Percentiles rank a stretch among this genome's conserved stretches.
phyloP scores from a whole-genome alignment of 345 rosid genomes.

The Hibiscus trionum region DNA sequence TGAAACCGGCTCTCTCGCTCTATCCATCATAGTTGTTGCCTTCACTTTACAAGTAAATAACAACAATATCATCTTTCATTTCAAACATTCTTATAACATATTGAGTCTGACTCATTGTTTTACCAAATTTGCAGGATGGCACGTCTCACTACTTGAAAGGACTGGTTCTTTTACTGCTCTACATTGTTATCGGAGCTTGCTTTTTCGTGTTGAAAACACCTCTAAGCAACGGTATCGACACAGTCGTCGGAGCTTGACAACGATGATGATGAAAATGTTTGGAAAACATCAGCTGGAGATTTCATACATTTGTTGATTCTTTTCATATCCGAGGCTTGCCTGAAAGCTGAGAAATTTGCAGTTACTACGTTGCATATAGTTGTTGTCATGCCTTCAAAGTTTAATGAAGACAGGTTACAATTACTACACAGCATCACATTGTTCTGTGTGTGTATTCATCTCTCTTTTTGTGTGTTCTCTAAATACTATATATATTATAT shows the following conservation, averaged over 20 bases:
- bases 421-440: not conserved
- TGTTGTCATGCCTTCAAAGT: not conserved
- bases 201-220: slow-evolving; percentile 57
- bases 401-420: slow-evolving; percentile 7
- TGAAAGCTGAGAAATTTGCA: not conserved
- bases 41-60: slow-evolving; percentile 71
- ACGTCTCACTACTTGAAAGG: slow-evolving; percentile 95
- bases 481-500: too few species aligned
- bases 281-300: not conserved
- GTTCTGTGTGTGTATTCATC: not conserved
- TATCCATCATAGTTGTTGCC: slow-evolving; percentile 57
- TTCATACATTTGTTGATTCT: not conserved
- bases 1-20: slow-evolving; percentile 78
- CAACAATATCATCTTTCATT: not conserved
- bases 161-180: slow-evolving; percentile 55
- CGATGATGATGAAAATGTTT: not conserved
- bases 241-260: slow-evolving; percentile 16
- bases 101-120: not conserved
- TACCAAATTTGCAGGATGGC: slow-evolving; percentile 51
- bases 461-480: not conserved
- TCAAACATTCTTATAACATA: not conserved
- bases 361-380: not conserved
- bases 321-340: not conserved
- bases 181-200: slow-evolving; percentile 69
- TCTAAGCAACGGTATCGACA: slow-evolving; percentile 29